These are phyloP conservation scores for Metrosideros polymorpha DNA, from an alignment of 441 rosid species.

Conservation along the genomic window DNA sequence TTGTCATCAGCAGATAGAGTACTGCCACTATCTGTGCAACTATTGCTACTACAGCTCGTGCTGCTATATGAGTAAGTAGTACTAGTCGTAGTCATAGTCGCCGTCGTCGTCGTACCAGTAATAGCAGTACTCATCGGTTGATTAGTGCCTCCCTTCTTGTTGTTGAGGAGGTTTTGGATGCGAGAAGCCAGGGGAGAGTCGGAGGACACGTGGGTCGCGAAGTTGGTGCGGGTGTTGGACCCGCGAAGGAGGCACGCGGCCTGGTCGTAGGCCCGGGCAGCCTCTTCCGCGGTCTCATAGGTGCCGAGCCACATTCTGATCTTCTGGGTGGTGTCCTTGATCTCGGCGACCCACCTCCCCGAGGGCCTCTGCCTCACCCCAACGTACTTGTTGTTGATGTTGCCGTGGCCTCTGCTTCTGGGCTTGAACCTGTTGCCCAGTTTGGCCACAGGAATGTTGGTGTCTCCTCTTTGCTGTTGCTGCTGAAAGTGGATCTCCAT, in stretches of 20 bases:
- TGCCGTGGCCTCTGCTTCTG: constrained; percentile 12
- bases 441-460: constrained; percentile 12
- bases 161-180: constrained; percentile 45
- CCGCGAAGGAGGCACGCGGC: constrained; percentile 83
- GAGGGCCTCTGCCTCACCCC: constrained; percentile 81
- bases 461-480: constrained; percentile 8
- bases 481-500: constrained; percentile 55
- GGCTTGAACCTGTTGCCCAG: constrained; percentile 25
- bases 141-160: constrained; percentile 22
- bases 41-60: constrained; percentile 5
- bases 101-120: background rate
- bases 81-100: background rate
- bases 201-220: constrained; percentile 34
- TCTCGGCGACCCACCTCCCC: constrained; percentile 85
- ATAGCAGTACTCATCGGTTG: background rate
- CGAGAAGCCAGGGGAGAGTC: constrained; percentile 66
- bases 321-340: constrained; percentile 68
- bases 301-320: constrained; percentile 82
- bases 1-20: constrained; percentile 8
- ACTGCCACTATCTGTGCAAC: constrained; percentile 5
- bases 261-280: constrained; percentile 70
- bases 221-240: constrained; percentile 68
- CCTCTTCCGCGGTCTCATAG: constrained; percentile 65
- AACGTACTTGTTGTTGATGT: constrained; percentile 33
- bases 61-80: background rate